These are phyloP conservation scores for Boletus sp. DNA, from an alignment of 1,284 basidiomycete species.

Conservation along the genomic window DNA sequence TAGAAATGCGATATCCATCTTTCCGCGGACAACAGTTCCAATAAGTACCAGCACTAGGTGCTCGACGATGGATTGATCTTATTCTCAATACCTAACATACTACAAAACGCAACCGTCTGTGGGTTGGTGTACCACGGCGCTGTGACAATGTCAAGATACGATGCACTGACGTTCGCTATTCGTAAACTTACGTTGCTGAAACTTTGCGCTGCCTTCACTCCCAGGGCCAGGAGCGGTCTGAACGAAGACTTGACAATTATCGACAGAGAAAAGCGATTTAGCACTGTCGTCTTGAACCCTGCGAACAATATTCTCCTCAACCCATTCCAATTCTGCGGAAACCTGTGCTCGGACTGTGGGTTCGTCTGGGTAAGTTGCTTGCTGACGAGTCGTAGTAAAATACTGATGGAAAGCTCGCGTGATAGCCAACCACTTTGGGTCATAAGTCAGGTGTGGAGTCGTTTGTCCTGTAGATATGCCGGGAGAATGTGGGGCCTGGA, in stretches of 20 bases:
- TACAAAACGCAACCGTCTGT: constrained; percentile 86
- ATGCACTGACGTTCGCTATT: constrained; percentile 2
- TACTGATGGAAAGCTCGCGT: constrained; percentile 81
- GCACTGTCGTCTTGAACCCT: constrained; percentile 28
- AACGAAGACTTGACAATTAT: constrained; percentile 67
- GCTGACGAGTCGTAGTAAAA: constrained; percentile 54
- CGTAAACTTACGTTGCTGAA: constrained; percentile 48
- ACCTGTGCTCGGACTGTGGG: constrained; percentile 57
- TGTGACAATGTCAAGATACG: constrained; percentile 9
- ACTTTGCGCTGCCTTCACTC: constrained; percentile 34
- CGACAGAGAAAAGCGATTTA: constrained; percentile 25
- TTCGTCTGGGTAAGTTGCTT: constrained; percentile 58
- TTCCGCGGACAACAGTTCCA: not conserved
- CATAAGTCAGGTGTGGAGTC: constrained; percentile 55
- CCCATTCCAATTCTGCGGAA: constrained; percentile 61
- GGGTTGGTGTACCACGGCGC: constrained; percentile 64
- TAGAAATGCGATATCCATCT: no score
- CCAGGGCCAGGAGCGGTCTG: constrained; percentile 69
- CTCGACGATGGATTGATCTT: constrained; percentile 55
- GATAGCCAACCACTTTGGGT: constrained; percentile 93
- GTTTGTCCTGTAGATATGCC: constrained; percentile 6
- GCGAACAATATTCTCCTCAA: constrained; percentile 49
- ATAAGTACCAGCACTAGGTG: not conserved
- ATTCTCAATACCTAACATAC: constrained; percentile 77
- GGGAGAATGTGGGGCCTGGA: constrained; percentile 34